phyloP scores from a whole-genome alignment of 129 eudicot species.

The sunflower (Helianthus annuus) region HanXRQr2.0-SUNRISE NC_035433.2:101882525-101883024 shows the following conservation, averaged over 20 bases:
- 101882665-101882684: constrained; percentile 73
- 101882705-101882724: constrained; percentile 99
- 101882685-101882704: constrained; percentile 97
- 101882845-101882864: constrained; percentile 70
- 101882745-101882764: constrained; percentile 46
- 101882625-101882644: neutral
- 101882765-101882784: constrained; percentile 21
- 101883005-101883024: neutral
- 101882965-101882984: constrained; percentile 49
- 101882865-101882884: constrained; percentile 94
- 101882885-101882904: constrained; percentile 89
- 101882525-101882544: constrained; percentile 81
- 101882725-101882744: constrained; percentile 93
- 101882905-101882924: constrained; percentile 96
- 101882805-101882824: constrained; percentile 11
- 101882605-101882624: constrained; percentile 20
- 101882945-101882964: constrained; percentile 86
- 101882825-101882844: constrained; percentile 35
- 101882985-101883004: neutral
- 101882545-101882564: constrained; percentile 88
- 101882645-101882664: constrained; percentile 14
- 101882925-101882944: constrained; percentile 93
- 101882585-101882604: constrained; percentile 85
- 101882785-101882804: constrained; percentile 15
- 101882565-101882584: constrained; percentile 84